Evolutionary conservation across 2,329 filamentous ascomycete genomes (phyloP).

Genomic region (Pseudogymnoascus sp.): DNA sequence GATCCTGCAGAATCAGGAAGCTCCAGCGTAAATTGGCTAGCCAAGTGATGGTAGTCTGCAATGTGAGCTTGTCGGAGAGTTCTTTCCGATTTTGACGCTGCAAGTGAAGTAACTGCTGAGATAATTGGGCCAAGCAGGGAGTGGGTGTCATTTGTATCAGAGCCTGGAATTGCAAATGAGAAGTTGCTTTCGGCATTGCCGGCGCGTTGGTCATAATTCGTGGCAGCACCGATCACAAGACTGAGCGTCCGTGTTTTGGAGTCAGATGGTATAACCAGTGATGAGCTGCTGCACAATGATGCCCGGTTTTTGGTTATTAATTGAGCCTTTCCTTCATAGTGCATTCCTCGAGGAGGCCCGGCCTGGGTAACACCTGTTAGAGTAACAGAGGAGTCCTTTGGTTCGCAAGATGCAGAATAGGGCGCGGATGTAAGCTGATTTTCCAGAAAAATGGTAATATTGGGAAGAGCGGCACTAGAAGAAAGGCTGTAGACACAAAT

Average conservation of each 20-base stretch:
- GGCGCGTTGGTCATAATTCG: slow-evolving; percentile 43
- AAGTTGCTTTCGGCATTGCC: slow-evolving; percentile 36
- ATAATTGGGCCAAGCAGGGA: slow-evolving; percentile 32
- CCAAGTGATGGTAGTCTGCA: slow-evolving; percentile 35
- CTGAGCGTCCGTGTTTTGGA: slow-evolving; percentile 24
- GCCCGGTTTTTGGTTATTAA: slow-evolving; percentile 19
- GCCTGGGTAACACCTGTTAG: slow-evolving; percentile 33
- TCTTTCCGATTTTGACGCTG: slow-evolving; percentile 28
- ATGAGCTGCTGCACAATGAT: slow-evolving; percentile 17
- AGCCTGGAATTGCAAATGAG: not conserved
- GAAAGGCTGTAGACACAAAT: slow-evolving; percentile 26
- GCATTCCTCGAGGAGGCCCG: slow-evolving; percentile 36
- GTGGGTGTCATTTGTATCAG: slow-evolving; percentile 16
- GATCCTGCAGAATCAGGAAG: slow-evolving; percentile 39
- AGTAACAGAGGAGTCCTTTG: slow-evolving; percentile 21
- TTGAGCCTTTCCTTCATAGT: slow-evolving; percentile 33
- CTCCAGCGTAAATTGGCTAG: slow-evolving; percentile 34
- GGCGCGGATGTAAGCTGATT: slow-evolving; percentile 30
- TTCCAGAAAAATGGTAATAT: slow-evolving; percentile 34
- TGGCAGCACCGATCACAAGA: slow-evolving; percentile 38
- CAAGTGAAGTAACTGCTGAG: slow-evolving; percentile 27
- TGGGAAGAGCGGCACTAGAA: slow-evolving; percentile 29
- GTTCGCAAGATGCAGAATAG: not conserved
- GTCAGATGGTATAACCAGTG: slow-evolving; percentile 25
- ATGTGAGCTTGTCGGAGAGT: slow-evolving; percentile 31